A percentile compares a stretch with the other conserved stretches of the same genome.
Evolutionary conservation across 1,284 basidiomycete genomes (phyloP).

Genomic region (Ganoderma boninense): DNA sequence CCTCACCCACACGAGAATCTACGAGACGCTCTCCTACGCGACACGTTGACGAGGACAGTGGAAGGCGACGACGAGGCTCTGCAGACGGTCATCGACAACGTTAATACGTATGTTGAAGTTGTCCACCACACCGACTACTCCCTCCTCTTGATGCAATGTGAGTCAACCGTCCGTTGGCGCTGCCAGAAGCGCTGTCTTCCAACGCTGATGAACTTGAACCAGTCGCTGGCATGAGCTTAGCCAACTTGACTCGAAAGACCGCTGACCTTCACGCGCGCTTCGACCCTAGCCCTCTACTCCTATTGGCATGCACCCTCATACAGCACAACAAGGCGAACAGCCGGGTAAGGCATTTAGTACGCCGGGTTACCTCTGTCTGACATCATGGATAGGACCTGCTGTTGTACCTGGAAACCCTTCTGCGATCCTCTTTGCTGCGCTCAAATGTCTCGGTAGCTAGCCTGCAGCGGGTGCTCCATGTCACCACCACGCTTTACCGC

Average conservation of each 20-base stretch:
- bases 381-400: constrained; percentile 60
- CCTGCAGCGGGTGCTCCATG: constrained; percentile 60
- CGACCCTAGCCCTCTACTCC: constrained; percentile 63
- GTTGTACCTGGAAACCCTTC: constrained; percentile 60
- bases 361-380: not conserved
- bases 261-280: constrained; percentile 60
- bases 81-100: constrained; percentile 61
- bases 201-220: not conserved
- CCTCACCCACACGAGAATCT: constrained; percentile 45
- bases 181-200: not conserved
- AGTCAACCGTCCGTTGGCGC: constrained; percentile 34
- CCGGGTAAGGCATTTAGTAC: constrained; percentile 50
- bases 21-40: constrained; percentile 62
- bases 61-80: constrained; percentile 59
- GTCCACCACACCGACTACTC: constrained; percentile 63
- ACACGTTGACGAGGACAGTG: constrained; percentile 55
- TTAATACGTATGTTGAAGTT: constrained; percentile 58
- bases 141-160: constrained; percentile 61
- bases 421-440: constrained; percentile 61
- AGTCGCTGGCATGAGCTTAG: constrained; percentile 67
- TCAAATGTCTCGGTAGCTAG: constrained; percentile 54
- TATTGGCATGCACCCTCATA: constrained; percentile 59
- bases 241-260: constrained; percentile 58
- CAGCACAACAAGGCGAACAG: constrained; percentile 67
- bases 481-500: constrained; percentile 52